Percentiles rank a stretch among this genome's conserved stretches.
Evolutionary conservation across 1,139 yeast genomes (phyloP).

Genomic region (Blastobotrys aristatus): DNA sequence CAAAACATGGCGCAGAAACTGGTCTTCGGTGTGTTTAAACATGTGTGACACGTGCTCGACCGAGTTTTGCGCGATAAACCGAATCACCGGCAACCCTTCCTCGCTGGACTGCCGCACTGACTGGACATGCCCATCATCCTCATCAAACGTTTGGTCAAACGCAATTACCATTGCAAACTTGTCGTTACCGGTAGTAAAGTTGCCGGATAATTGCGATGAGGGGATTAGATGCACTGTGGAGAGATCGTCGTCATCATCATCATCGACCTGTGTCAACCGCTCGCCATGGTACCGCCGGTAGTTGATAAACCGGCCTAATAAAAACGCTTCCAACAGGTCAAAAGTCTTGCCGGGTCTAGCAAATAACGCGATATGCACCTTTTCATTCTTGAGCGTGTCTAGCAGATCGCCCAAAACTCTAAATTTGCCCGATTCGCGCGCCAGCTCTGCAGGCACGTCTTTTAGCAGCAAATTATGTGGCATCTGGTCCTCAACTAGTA

Average conservation of each 20-base stretch:
- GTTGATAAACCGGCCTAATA: slow-evolving; percentile 63
- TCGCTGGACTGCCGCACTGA: slow-evolving; percentile 31
- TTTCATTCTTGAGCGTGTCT: slow-evolving; percentile 38
- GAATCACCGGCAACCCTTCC: slow-evolving; percentile 50
- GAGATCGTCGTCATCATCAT: slow-evolving; percentile 21
- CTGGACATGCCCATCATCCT: slow-evolving; percentile 35
- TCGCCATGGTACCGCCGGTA: slow-evolving; percentile 64
- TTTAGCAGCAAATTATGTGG: slow-evolving; percentile 75
- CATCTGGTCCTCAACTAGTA: slow-evolving; percentile 76
- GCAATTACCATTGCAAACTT: slow-evolving; percentile 61
- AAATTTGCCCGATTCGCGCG: slow-evolving; percentile 85
- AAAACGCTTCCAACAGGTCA: slow-evolving; percentile 73
- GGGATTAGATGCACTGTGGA: slow-evolving; percentile 35
- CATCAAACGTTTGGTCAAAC: slow-evolving; percentile 65
- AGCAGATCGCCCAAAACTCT: slow-evolving; percentile 53
- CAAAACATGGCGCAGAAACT: slow-evolving; percentile 39
- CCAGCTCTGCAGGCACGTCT: slow-evolving; percentile 70
- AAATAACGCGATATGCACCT: slow-evolving; percentile 44
- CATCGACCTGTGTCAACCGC: slow-evolving; percentile 25
- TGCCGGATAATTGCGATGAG: slow-evolving; percentile 27
- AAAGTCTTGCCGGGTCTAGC: slow-evolving; percentile 58
- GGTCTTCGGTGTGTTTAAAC: slow-evolving; percentile 11
- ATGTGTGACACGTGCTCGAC: slow-evolving; percentile 56
- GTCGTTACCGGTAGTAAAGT: slow-evolving; percentile 21
- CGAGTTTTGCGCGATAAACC: slow-evolving; percentile 71